A percentile compares a stretch with the other conserved stretches of the same genome.
Conservation (phyloP, 768 basidiomycete genomes). For the Floccularia luteovirens region DNA sequence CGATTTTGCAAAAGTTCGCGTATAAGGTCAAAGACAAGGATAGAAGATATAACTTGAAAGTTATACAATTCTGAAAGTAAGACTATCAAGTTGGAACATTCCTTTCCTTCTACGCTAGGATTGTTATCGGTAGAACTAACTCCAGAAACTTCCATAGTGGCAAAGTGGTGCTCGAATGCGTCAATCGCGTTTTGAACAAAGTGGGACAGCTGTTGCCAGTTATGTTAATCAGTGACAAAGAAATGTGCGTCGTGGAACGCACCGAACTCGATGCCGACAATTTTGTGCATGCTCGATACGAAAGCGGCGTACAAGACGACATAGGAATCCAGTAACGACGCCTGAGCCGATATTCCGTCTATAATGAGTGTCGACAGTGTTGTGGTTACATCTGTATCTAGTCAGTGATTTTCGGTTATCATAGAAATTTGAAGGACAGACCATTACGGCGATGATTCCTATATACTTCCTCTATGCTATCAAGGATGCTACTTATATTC, state of each 20-base stretch:
- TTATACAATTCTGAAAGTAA: constrained; percentile 93
- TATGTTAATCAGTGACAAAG: constrained; percentile 1
- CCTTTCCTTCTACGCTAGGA: constrained; percentile 58
- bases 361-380: constrained; percentile 72
- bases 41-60: constrained; percentile 85
- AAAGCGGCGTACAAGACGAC: constrained; percentile 86
- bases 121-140: constrained; percentile 10
- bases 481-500: constrained; percentile 72
- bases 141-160: constrained; percentile 16
- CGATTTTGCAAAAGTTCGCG: constrained; percentile 58
- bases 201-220: constrained; percentile 26
- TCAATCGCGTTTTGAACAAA: constrained; percentile 70
- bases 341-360: constrained; percentile 71
- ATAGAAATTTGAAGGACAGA: constrained; percentile 18
- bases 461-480: constrained; percentile 70
- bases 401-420: constrained; percentile 1
- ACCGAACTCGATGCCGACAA: constrained; percentile 89
- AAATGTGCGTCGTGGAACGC: constrained; percentile 12
- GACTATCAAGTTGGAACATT: constrained; percentile 81
- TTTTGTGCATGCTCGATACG: constrained; percentile 71
- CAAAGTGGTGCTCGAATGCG: constrained; percentile 56
- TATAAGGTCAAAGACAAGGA: constrained; percentile 88
- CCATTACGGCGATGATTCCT: constrained; percentile 74
- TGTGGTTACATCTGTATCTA: constrained; percentile 66
- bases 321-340: constrained; percentile 80